These are phyloP conservation scores for Bruguiera parviflora DNA, from an alignment of 345 rosid genomes.

Conservation along the genomic window DNA sequence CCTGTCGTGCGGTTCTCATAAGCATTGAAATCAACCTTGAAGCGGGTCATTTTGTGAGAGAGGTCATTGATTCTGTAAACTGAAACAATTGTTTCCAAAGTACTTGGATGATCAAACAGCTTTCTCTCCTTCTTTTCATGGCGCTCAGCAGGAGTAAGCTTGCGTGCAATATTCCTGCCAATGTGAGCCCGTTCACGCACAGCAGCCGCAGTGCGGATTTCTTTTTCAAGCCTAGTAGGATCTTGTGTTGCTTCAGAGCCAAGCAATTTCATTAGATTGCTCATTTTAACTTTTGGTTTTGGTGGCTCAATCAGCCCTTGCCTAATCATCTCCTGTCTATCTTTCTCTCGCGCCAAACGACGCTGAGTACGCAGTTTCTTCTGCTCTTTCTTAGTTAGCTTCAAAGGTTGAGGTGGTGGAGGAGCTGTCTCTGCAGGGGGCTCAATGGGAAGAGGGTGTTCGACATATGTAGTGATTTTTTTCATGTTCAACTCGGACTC, in stretches of 20 bases:
- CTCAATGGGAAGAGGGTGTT: conserved; percentile 91
- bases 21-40: conserved; percentile 88
- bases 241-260: conserved; percentile 95
- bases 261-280: conserved; percentile 91
- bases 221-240: conserved; percentile 90
- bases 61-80: conserved; percentile 82
- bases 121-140: conserved; percentile 91
- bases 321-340: conserved; percentile 91
- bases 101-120: conserved; percentile 70
- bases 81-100: conserved; percentile 68
- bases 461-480: conserved; percentile 69
- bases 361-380: conserved; percentile 92
- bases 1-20: conserved; percentile 81
- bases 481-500: conserved; percentile 59
- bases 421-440: conserved; percentile 94
- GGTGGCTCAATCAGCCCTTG: conserved; percentile 93
- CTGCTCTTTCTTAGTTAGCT: conserved; percentile 89
- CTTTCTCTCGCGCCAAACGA: conserved; percentile 83
- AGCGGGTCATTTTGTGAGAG: conserved; percentile 73
- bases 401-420: conserved; percentile 90
- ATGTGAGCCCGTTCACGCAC: conserved; percentile 98
- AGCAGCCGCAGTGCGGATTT: conserved; percentile 84
- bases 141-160: conserved; percentile 88
- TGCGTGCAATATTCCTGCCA: conserved; percentile 81
- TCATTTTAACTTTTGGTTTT: conserved; percentile 86